A percentile compares a stretch with the other conserved stretches of the same genome.
These are phyloP conservation scores for Pseudogymnoascus sp. DNA, from an alignment of 2,329 filamentous ascomycete species.

Conservation along the genomic window DNA sequence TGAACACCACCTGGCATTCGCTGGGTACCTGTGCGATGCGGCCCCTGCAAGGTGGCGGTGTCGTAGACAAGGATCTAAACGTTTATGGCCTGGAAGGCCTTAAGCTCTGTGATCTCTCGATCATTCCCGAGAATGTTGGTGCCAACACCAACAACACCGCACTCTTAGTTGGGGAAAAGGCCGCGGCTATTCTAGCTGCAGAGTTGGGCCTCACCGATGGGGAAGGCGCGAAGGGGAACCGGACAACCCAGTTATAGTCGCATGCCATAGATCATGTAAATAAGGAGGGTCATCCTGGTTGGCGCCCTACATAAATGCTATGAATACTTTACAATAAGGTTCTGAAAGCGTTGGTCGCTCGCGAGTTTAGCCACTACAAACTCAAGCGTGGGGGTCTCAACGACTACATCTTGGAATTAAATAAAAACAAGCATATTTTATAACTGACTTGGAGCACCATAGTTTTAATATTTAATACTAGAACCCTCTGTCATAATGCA, in stretches of 20 bases:
- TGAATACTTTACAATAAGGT: neutral
- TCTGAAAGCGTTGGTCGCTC: neutral
- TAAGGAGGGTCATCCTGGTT: neutral
- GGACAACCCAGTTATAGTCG: neutral
- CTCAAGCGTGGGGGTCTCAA: neutral
- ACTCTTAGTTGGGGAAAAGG: slow-evolving; percentile 33
- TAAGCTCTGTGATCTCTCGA: slow-evolving; percentile 33
- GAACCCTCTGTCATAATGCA: no score
- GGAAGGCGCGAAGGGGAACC: neutral
- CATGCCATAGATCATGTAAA: neutral
- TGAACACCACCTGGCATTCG: slow-evolving; percentile 29
- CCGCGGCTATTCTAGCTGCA: slow-evolving; percentile 31
- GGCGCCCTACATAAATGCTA: neutral
- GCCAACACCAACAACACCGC: slow-evolving; percentile 39
- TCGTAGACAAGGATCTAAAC: slow-evolving; percentile 27
- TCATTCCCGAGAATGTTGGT: slow-evolving; percentile 31
- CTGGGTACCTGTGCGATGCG: slow-evolving; percentile 32
- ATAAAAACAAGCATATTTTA: neutral
- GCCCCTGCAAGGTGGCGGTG: slow-evolving; percentile 26
- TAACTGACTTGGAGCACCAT: neutral
- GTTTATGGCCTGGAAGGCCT: slow-evolving; percentile 30
- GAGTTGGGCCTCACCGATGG: slow-evolving; percentile 27
- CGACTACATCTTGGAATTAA: neutral
- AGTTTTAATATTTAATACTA: neutral
- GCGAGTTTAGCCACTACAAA: neutral